A percentile compares a stretch with the other conserved stretches of the same genome.
These are phyloP conservation scores for Quercus suber DNA, from an alignment of 306 rosid species.

Conservation along the genomic window DNA sequence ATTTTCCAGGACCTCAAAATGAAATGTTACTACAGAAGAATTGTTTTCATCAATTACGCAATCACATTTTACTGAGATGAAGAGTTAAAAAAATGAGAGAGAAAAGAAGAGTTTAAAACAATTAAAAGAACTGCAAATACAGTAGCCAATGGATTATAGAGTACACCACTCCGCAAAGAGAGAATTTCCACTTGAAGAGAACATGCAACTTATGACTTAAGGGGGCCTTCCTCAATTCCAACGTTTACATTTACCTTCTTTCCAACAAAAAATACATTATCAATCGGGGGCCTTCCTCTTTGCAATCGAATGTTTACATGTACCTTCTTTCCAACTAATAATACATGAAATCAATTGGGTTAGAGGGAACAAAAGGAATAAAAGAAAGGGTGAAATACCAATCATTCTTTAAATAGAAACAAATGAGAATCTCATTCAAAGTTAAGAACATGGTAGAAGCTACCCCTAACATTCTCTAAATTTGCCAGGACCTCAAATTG, in stretches of 20 bases:
- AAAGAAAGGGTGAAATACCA: no score
- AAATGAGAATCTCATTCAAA: no score
- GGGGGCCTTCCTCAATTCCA: conserved; percentile 65
- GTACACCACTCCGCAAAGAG: conserved; percentile 39
- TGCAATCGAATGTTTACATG: no score
- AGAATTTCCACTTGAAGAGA: conserved; percentile 40
- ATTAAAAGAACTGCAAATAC: conserved; percentile 17
- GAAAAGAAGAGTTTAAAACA: not conserved
- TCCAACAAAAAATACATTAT: no score
- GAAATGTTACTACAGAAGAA: not conserved
- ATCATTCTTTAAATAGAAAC: no score
- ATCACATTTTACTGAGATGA: no score
- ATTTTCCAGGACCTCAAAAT: not conserved
- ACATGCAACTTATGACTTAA: conserved; percentile 39
- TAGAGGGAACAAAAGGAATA: no score
- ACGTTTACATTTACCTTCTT: no score
- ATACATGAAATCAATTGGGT: no score
- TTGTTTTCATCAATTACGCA: not conserved
- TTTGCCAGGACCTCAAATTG: not conserved
- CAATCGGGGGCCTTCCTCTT: no score
- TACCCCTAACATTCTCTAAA: not conserved
- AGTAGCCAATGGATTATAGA: conserved; percentile 33
- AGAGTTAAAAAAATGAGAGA: not conserved
- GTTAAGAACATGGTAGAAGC: not conserved
- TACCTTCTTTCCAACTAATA: no score